Base-by-base conservation (phyloP, 345 rosid species). In the Gossypium mustelinum region DNA sequence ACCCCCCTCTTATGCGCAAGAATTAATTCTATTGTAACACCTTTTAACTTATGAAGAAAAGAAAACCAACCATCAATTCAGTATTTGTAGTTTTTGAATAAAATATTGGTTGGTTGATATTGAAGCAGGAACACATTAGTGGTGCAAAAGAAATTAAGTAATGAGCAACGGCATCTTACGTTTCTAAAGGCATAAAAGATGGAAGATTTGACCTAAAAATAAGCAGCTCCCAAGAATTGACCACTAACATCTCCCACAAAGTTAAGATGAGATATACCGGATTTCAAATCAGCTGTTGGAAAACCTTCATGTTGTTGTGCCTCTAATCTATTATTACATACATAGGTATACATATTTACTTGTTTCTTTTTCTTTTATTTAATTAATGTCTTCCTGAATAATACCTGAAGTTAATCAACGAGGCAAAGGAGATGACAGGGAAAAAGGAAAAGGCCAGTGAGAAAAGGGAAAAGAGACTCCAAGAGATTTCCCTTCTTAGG, bases 401-500 rank as follows among this genome's bases (percentile, higher is more conserved):
- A 3, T 45, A 73, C 14, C 59, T 24, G 10, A 52, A 57, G 20
- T 20, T 9, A 18, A 56, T 20, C 61, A 9, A 57, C 11, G 61
- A 57, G 61, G 61, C 56, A 7, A 13, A 66, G 64, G 74, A 81
- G 48, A 84, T 82, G 87, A 86, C 86, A 58, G 90, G 92, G 43
- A 86, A 79, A 52, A 90, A 84, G 68, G 90, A 86, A 52, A 86
- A 80, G 74, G 85, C 94, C 1, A 84, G 80, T 73, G 97, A 89
- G 84, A 90, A 87, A 79, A 82, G 93, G 76, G 98, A 94, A 24
- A 84, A 89, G 72, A 84, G 97, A 77, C 92, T 83, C 62, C 92
- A 91, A 81, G 87, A 90, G 80, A 82, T 94, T 68, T 89, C 98
- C 51, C 97, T 89, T 69, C 95, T 92, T 68, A 87, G 95, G 20